Percentiles rank a stretch among this genome's conserved stretches.
Evolutionary conservation across 2,329 filamentous ascomycete genomes (phyloP).

Genomic region (Nemania abortiva): DNA sequence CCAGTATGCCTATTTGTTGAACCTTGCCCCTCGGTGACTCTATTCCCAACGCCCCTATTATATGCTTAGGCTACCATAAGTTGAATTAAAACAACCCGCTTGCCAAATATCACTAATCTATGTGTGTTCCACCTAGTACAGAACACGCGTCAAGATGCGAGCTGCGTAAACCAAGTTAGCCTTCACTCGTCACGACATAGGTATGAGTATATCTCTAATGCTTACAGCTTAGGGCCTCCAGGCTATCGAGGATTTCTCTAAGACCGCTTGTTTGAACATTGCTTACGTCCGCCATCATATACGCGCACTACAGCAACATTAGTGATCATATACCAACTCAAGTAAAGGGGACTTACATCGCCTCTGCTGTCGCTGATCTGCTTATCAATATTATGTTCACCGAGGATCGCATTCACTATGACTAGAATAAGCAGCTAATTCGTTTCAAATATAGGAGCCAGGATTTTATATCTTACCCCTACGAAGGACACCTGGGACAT

Average conservation of each 20-base stretch:
- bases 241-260: conserved; percentile 83
- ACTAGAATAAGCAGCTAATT: conserved; percentile 29
- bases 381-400: conserved; percentile 98
- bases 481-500: conserved; percentile 93
- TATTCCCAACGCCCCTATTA: conserved; percentile 20
- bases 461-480: conserved; percentile 65
- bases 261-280: conserved; percentile 84
- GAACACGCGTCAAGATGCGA: conserved; percentile 55
- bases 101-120: conserved; percentile 28
- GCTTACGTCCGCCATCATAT: conserved; percentile 98
- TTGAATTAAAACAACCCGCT: conserved; percentile 39
- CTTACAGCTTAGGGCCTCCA: conserved; percentile 86
- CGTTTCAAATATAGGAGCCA: background rate
- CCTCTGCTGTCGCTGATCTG: conserved; percentile 97
- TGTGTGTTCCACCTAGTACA: conserved; percentile 51
- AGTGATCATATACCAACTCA: conserved; percentile 4
- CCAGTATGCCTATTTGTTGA: conserved; percentile 32
- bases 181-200: background rate
- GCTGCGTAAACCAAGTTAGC: conserved; percentile 46
- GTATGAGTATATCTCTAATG: conserved; percentile 35
- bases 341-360: conserved; percentile 68
- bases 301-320: conserved; percentile 72
- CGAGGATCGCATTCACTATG: conserved; percentile 92
- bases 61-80: conserved; percentile 30
- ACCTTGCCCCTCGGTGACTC: conserved; percentile 26